These are phyloP conservation scores for Elsinoe batatas DNA, from an alignment of 2,329 filamentous ascomycete genomes.

Conservation along the genomic window DNA sequence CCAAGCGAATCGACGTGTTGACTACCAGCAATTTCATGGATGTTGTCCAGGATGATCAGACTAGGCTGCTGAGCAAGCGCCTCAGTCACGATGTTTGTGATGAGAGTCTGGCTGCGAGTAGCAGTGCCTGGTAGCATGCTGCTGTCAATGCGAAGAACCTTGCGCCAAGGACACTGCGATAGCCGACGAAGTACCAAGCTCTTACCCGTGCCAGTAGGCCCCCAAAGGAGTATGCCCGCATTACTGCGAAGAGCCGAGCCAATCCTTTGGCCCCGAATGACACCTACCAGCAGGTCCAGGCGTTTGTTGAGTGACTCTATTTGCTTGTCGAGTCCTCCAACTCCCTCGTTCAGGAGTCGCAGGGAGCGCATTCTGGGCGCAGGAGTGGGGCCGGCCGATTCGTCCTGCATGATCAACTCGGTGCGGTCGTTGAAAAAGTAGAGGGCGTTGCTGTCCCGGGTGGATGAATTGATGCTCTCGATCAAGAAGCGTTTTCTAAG, in stretches of 20 bases:
- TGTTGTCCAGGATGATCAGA: slow-evolving; percentile 67
- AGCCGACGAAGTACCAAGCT: slow-evolving; percentile 61
- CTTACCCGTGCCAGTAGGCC: slow-evolving; percentile 78
- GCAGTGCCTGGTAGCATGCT: slow-evolving; percentile 30
- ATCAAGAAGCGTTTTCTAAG: slow-evolving; percentile 53
- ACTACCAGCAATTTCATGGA: slow-evolving; percentile 60
- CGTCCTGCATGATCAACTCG: slow-evolving; percentile 21
- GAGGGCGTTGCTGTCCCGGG: slow-evolving; percentile 9
- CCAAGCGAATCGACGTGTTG: slow-evolving; percentile 36
- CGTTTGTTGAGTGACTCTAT: slow-evolving; percentile 57
- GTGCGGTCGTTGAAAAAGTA: slow-evolving; percentile 20
- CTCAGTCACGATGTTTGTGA: slow-evolving; percentile 60
- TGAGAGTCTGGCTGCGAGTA: slow-evolving; percentile 34
- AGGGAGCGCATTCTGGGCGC: slow-evolving; percentile 14
- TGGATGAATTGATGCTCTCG: slow-evolving; percentile 40
- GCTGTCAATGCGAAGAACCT: slow-evolving; percentile 52
- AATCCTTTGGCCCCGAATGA: slow-evolving; percentile 14
- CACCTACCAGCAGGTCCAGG: slow-evolving; percentile 35
- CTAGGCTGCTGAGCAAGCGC: slow-evolving; percentile 62
- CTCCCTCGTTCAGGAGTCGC: slow-evolving; percentile 34
- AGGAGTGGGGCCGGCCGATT: slow-evolving; percentile 14
- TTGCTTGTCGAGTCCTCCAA: slow-evolving; percentile 60
- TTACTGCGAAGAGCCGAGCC: slow-evolving; percentile 25
- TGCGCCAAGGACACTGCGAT: slow-evolving; percentile 56
- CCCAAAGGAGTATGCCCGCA: slow-evolving; percentile 63